Base-by-base conservation (phyloP, 164 flowering plant species). In the Hamamelis virginiana region DNA sequence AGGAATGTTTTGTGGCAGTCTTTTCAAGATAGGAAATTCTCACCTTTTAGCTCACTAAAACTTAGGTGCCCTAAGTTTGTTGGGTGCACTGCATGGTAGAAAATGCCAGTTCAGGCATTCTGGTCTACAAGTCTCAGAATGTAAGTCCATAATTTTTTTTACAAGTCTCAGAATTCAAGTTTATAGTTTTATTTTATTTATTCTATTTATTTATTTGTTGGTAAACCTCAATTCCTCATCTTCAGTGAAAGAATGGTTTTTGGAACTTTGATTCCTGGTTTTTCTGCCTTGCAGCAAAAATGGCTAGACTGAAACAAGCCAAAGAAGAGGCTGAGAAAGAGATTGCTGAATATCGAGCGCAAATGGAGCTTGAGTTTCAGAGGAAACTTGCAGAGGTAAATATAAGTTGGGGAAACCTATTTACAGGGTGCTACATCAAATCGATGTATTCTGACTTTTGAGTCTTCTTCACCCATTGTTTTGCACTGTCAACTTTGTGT, bases 301-400 rank as follows among this genome's bases (percentile, higher is more conserved):
- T 82, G 85, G 76, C 87, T 58, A 81, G 91, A 67, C 75, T 90
- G 68, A 90, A 85, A 70, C 89, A 86, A 72, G 96, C 96, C 57
- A 86, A 90, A 71, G 92, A 90, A 60, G 91, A 90, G 77, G 91
- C 91, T 27, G 91, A 85, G 51, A 85, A 73, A 78, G 92, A 90
- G 75, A 74, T 81, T 59, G 85, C 90, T 58, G 77, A 79, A 46
- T 83, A 69, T 69, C 87, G 91, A 61, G 83, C 88, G n/a, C 87
- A 83, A 15, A 25, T 83, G 72, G 96, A 90, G 72, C 75, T 65
- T 26, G 86, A 80, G 45, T 87, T 84, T 69, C 89, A 89, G 77
- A 89, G 59, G 69, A 91, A 84, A 57, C 47, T 85, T 46, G 81
- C 84, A 25, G 90, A 82, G 87, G 92, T 85, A 72, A 51, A 48